A percentile compares a stretch with the other conserved stretches of the same genome.
These are phyloP conservation scores for Lachnellula arida DNA, from an alignment of 2,329 filamentous ascomycete genomes.

Conservation along the genomic window DNA sequence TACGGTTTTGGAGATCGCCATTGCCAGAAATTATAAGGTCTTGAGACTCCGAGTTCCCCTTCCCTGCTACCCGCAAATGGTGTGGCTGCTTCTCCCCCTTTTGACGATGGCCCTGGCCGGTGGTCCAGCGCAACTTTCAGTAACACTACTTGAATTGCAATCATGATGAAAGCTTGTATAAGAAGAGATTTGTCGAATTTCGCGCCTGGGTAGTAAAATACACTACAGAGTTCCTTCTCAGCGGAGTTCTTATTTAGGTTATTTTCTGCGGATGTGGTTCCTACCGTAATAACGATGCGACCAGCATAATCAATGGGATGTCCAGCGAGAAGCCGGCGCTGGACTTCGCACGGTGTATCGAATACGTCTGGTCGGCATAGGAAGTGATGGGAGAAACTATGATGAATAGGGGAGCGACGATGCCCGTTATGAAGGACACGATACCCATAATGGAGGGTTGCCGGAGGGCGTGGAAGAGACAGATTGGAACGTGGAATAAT, in stretches of 20 bases:
- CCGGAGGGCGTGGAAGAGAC: not conserved
- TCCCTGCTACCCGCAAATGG: slow-evolving; percentile 53
- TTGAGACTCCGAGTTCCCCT: slow-evolving; percentile 35
- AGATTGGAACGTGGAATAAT: not conserved
- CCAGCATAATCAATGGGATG: slow-evolving; percentile 68
- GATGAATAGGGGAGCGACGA: slow-evolving; percentile 58
- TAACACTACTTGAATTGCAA: slow-evolving; percentile 56
- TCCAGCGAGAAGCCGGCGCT: slow-evolving; percentile 67
- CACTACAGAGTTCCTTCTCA: slow-evolving; percentile 37
- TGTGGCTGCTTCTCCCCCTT: slow-evolving; percentile 53
- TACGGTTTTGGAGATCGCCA: slow-evolving; percentile 68
- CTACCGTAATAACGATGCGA: slow-evolving; percentile 61
- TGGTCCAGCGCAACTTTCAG: slow-evolving; percentile 66
- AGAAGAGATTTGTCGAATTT: slow-evolving; percentile 60
- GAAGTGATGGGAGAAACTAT: slow-evolving; percentile 59
- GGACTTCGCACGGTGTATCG: slow-evolving; percentile 60
- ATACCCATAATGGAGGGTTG: slow-evolving; percentile 27
- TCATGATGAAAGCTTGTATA: slow-evolving; percentile 61
- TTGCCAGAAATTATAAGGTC: slow-evolving; percentile 79
- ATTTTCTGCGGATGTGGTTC: not conserved
- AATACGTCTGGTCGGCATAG: slow-evolving; percentile 60
- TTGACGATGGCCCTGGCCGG: slow-evolving; percentile 54
- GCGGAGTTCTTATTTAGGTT: not conserved
- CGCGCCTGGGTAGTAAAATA: slow-evolving; percentile 66
- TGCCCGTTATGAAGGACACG: slow-evolving; percentile 42